Base-by-base conservation (phyloP, 441 rosid species). In the Breynia disticha region DNA sequence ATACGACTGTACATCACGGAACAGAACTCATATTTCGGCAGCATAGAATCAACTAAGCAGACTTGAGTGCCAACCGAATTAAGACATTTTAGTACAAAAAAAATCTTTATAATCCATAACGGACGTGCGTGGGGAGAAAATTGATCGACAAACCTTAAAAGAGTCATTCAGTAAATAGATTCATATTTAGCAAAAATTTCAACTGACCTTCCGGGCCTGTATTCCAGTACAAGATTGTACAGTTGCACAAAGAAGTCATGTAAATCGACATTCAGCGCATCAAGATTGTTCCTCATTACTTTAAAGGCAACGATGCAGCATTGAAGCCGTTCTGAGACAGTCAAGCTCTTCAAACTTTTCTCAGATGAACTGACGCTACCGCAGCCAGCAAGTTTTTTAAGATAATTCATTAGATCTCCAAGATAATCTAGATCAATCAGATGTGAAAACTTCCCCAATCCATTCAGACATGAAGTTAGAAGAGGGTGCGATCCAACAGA, bases 251-350 rank as follows among this genome's bases (percentile, higher is more conserved):
- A 93, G 69, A 89, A 86, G 41, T 83, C 95, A 60, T 93, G 97
- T 64, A 93, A 74, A 76, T 93, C 99, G 32, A 89, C 96, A 67
- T 89, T 90, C 70, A 89, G 71, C 60, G 95, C 99, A 68, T 89
- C 90, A 19, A 93, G 87, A 73, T 93, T 93, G 73, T 65, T 84
- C 79, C 75, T 89, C 95, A 89, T 93, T 63, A 93, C 95, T 80
- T 75, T 89, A 72, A 89, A 93, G 56, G 96, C 99, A 61, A 87
- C 82, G 66, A 89, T 80, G 74, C 96, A 93, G 76, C 97, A 93
- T 44, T 72, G 73, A 20, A 93, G 83, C 61, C 93, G 81, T 67
- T 88, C 95, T 8, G 95, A 72, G 7, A 88, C 79, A 47, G 79
- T 81, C 76, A 88, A 61, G 56, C 20, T 49, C 46, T 64, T 68